Base-by-base conservation (phyloP, 148 eudicot genomes). In the Selenicereus undatus region DNA sequence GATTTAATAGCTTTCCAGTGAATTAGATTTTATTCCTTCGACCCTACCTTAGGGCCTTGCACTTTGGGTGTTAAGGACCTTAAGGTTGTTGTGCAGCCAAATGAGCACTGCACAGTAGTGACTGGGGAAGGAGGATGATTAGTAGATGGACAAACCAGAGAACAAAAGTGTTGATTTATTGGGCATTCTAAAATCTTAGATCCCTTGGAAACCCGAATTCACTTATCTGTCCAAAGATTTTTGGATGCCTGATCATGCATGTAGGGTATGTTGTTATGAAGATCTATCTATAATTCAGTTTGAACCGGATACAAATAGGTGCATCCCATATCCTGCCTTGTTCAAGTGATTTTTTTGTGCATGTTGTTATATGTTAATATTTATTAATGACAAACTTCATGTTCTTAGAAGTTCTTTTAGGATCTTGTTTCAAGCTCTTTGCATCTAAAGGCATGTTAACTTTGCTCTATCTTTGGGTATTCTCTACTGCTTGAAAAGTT, bases 211-310 rank as follows among this genome's bases (percentile, higher is more conserved):
- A 78, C 75, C 89, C 5, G 91, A 89, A 68, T 90, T 91, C 2
- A 88, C 88, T 78, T 84, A 92, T 83, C 91, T 90, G 79, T 93
- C 98, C 0, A 90, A 90, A 88, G 92, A 90, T 85, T 96, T 96
- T 83, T 96, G 99, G 99, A 96, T 96, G 99, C 98, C 98, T 65
- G 98, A 96, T 83, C 80, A 92, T 80, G 90, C 93, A 81, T 96
- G 99, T 81, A 87, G 95, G 86, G 98, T 92, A n/a, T n/a, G n/a
- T 27, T 96, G 99, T 79, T 96, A 96, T 32, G 89, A 79, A 73
- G 89, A 86, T 80, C 82, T 74, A 78, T 86, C 89, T 83, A 75
- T 80, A 24, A 81, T 78, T 78, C 88, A 80, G 66, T 89, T 78
- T 82, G 85, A 71, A 20, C 78, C 81, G 84, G 91, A 85, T 84